Base-by-base conservation (phyloP, 352 stramenopile genomes). In the Pythium aquatile region DNA sequence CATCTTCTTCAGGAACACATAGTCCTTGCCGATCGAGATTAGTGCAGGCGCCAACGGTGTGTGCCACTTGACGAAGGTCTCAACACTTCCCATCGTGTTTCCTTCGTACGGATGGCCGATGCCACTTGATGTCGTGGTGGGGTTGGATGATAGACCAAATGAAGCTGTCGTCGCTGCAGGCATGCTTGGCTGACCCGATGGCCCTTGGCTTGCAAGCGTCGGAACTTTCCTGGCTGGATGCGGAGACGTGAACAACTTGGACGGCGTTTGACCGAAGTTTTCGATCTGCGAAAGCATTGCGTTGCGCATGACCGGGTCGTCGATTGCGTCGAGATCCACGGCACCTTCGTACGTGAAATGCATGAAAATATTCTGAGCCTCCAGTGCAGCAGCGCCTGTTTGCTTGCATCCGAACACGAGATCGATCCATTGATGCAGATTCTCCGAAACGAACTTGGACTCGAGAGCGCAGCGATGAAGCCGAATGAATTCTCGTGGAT, bases 391-490 rank as follows among this genome's bases (percentile, higher is more conserved):
- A 37, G 81, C 67, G 2, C 97, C 97, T 26, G 96, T 95, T 73
- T 99, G 96, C 58, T 98, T 98, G 61, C 74, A 89, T 10, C 97
- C 98, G 78, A 99, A 99, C 8, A 99, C 93, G 13, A 99, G 76
- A 76, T 99, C 97, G 63, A 99, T 98, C 97, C 97, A 99, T 61
- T 97, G 79, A 55, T 98, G 94, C n/a, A 99, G 69, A 77, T 98
- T 92, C 61, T 96, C 83, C 2, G 94, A 98, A 20, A 98, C 97
- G 63, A 98, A 92, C 62, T 98, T 96, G 53, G 89, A 98, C 71
- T 99, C 97, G 3, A 99, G 83, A 7, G 97, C 97, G 29, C 84
- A 83, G n/a, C 97, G 87, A 72, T 98, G 96, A 0, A 98, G 73
- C 29, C 96, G 86, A 30, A 99, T 80, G 67, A 99, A 99, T 64